Evolutionary conservation across 306 rosid species (phyloP).

Genomic region (Argentina anserina): DNA sequence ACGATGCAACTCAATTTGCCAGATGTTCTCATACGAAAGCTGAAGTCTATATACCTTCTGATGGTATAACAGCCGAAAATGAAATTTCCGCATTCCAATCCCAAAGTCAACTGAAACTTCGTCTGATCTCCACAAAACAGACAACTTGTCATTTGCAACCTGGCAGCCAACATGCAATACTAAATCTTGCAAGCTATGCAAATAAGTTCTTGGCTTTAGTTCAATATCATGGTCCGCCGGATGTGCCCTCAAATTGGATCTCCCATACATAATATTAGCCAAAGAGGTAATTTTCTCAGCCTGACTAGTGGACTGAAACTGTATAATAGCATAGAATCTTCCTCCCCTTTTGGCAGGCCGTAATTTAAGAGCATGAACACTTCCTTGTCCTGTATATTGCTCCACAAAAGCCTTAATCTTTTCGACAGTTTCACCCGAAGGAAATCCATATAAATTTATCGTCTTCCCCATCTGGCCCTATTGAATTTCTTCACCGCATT

Average conservation of each 20-base stretch:
- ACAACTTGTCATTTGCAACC: constrained; percentile 42
- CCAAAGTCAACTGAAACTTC: constrained; percentile 51
- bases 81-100: constrained; percentile 36
- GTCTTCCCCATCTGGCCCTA: constrained; percentile 56
- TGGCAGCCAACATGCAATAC: constrained; percentile 61
- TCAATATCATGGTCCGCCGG: constrained; percentile 45
- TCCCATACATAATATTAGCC: constrained; percentile 28
- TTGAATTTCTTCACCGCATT: constrained; percentile 8
- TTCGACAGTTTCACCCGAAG: constrained; percentile 20
- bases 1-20: constrained; percentile 54
- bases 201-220: constrained; percentile 38
- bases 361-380: constrained; percentile 48
- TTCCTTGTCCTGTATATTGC: constrained; percentile 45
- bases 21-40: constrained; percentile 58
- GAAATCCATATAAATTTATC: constrained; percentile 62
- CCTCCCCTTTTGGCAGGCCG: constrained; percentile 30
- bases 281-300: constrained; percentile 33
- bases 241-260: constrained; percentile 37
- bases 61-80: constrained; percentile 28
- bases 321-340: constrained; percentile 58
- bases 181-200: constrained; percentile 34
- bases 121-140: constrained; percentile 27
- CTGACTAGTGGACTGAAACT: constrained; percentile 32
- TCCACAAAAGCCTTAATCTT: constrained; percentile 44
- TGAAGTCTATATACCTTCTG: constrained; percentile 40